A percentile compares a stretch with the other conserved stretches of the same genome.
Conservation (phyloP, 2,329 filamentous ascomycete genomes). For the Monosporascus sp. region DNA sequence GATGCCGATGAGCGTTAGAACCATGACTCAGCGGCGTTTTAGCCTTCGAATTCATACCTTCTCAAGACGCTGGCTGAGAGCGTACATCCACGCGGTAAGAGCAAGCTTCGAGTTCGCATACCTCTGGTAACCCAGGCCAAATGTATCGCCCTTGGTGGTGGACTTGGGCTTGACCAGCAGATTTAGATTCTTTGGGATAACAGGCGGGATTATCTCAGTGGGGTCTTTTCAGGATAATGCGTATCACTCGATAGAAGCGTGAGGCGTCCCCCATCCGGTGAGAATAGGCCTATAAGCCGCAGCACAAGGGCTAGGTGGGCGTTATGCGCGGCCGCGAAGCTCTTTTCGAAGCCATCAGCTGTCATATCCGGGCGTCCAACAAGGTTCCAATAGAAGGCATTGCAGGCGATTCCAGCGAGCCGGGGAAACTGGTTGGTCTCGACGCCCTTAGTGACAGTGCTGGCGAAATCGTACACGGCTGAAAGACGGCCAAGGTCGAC, state of each 20-base stretch:
- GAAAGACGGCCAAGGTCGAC: conserved; percentile 30
- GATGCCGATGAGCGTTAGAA: too few relatives aligned
- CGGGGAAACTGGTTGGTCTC: conserved; percentile 22
- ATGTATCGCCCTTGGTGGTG: conserved; percentile 20
- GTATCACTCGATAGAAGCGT: conserved; percentile 13
- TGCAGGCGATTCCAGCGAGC: conserved; percentile 32
- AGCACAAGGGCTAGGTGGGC: conserved; percentile 32
- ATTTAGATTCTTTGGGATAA: conserved; percentile 26
- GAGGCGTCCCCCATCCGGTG: conserved; percentile 40
- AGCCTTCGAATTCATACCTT: too few relatives aligned
- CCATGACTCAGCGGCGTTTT: too few relatives aligned
- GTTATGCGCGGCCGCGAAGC: conserved; percentile 34
- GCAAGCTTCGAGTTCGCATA: conserved; percentile 33
- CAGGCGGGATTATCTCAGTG: conserved; percentile 27
- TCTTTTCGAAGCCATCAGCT: conserved; percentile 31
- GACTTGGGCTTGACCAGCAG: conserved; percentile 25
- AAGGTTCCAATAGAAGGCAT: conserved; percentile 34
- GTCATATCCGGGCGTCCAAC: conserved; percentile 25
- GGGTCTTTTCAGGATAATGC: conserved; percentile 27
- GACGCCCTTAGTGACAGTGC: conserved; percentile 21
- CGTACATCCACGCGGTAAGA: conserved; percentile 28
- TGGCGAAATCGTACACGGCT: conserved; percentile 30
- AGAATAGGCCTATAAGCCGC: conserved; percentile 51
- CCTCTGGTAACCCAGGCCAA: conserved; percentile 32
- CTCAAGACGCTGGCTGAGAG: conserved; percentile 20